Conservation (phyloP, 108 stramenopile species). For the Pseudonitzschia multiseries region DNA sequence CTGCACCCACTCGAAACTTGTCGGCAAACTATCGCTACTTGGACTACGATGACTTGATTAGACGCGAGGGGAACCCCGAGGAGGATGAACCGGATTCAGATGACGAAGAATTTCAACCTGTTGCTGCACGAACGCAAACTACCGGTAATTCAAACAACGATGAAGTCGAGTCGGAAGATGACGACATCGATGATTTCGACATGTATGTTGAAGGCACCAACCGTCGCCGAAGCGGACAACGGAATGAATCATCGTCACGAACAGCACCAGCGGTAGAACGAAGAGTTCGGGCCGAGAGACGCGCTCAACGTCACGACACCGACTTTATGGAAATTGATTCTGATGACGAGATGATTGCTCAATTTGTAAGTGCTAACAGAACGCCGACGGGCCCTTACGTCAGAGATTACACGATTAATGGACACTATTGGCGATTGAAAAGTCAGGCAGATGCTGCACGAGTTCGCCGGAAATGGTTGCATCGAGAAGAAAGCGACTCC, state of each 20-base stretch:
- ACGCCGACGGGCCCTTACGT: slow-evolving; percentile 63
- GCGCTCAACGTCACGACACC: slow-evolving; percentile 5
- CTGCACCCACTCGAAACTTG: slow-evolving; percentile 24
- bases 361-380: slow-evolving; percentile 72
- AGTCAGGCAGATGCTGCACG: slow-evolving; percentile 10
- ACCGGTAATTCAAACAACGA: slow-evolving; percentile 25
- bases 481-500: slow-evolving; percentile 51
- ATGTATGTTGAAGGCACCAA: slow-evolving; percentile 23
- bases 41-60: slow-evolving; percentile 54
- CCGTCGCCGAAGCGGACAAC: slow-evolving; percentile 13
- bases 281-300: slow-evolving; percentile 24
- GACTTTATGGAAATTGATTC: slow-evolving; percentile 47
- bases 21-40: slow-evolving; percentile 62
- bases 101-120: slow-evolving; percentile 62
- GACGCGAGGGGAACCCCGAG: slow-evolving; percentile 43
- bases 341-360: slow-evolving; percentile 53
- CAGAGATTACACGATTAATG: slow-evolving; percentile 53
- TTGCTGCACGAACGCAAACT: slow-evolving; percentile 9
- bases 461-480: slow-evolving; percentile 64
- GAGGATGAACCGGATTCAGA: slow-evolving; percentile 52
- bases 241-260: neutral
- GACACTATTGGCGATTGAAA: slow-evolving; percentile 66
- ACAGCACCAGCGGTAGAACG: slow-evolving; percentile 13
- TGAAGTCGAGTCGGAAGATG: slow-evolving; percentile 35
- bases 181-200: slow-evolving; percentile 39